Evolutionary conservation across 2,329 filamentous ascomycete genomes (phyloP), one percentile per base, ranked within the genome.

Genomic region (Fusarium sp.): DNA sequence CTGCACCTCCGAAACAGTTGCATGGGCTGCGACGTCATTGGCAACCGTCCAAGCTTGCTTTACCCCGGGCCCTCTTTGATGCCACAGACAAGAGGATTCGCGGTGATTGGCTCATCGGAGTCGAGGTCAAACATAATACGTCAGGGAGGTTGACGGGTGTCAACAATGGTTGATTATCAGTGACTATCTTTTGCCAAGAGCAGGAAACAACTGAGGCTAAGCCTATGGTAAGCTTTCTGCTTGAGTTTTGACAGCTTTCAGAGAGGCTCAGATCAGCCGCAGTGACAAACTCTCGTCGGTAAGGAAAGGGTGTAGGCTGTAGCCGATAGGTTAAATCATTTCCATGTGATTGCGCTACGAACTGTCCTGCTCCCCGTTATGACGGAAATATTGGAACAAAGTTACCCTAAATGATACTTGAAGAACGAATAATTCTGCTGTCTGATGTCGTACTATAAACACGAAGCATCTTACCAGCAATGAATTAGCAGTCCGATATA

Each of bases 1-100:
- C 53, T 69, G 57, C 69, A 66, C 49, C 54, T 66, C 56, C 50
- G 65, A 69, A 71, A 71, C 69, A 70, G 52, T 44, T 60, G 60
- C 67, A 50, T 65, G 55, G 55, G 49, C 30, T 50, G 49, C 69
- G 71, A 75, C 73, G 73, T 75, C 73, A 75, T 75, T 56, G 58
- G 67, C 53, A 48, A 58, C 49, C 18, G 37, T 51, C 51, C 37
- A 65, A 70, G 67, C 73, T 73, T 75, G 73, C 53, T 74, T 74
- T 73, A 41, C 45, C 53, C 52, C 53, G 49, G 59, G 48, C 41
- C 31, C 50, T 60, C 58, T 55, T 58, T 57, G 56, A 50, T 51
- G 58, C 39, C 44, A 55, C 49, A 63, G 46, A 56, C 64, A 52
- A 39, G 46, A 51, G 10, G 30, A 54, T 39, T 30, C 57, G 7